Evolutionary conservation across 495 filamentous ascomycete genomes (phyloP).

Genomic region (Annulohypoxylon moriforme): DNA sequence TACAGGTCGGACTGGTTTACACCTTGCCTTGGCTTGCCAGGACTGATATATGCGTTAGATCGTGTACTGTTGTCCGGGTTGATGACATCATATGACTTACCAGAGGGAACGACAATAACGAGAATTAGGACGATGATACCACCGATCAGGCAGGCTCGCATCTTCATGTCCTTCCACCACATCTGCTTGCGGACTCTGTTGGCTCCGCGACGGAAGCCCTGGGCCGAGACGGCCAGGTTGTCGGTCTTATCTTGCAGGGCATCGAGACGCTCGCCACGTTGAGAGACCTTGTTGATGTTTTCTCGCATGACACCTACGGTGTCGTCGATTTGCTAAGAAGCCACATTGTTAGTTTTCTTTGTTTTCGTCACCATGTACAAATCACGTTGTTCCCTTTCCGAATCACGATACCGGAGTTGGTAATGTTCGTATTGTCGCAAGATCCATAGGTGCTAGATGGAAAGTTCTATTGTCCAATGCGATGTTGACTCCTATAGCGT

Average conservation of each 20-base stretch:
- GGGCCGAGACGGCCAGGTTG: conserved; percentile 87
- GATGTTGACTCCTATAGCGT: neutral
- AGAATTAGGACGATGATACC: conserved; percentile 89
- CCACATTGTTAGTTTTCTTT: conserved; percentile 43
- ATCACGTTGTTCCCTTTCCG: conserved; percentile 3
- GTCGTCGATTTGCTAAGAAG: conserved; percentile 89
- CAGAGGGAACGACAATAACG: conserved; percentile 90
- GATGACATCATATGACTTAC: conserved; percentile 60
- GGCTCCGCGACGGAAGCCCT: conserved; percentile 93
- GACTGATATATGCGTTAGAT: conserved; percentile 27
- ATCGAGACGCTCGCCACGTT: conserved; percentile 91
- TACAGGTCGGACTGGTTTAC: conserved; percentile 22
- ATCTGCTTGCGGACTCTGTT: conserved; percentile 96
- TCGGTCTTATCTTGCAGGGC: conserved; percentile 95
- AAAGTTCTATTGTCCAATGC: neutral
- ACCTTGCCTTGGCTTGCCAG: conserved; percentile 42
- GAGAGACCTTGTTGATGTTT: conserved; percentile 91
- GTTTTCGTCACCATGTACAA: neutral
- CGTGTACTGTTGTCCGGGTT: neutral
- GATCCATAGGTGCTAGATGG: neutral
- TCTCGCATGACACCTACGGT: conserved; percentile 93
- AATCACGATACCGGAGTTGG: conserved; percentile 16
- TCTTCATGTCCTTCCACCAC: conserved; percentile 94
- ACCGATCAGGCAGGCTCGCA: conserved; percentile 93
- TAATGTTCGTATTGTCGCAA: conserved; percentile 3